Conservation (phyloP, 176 grass and related monocot species). For the Juncus effusus region DNA sequence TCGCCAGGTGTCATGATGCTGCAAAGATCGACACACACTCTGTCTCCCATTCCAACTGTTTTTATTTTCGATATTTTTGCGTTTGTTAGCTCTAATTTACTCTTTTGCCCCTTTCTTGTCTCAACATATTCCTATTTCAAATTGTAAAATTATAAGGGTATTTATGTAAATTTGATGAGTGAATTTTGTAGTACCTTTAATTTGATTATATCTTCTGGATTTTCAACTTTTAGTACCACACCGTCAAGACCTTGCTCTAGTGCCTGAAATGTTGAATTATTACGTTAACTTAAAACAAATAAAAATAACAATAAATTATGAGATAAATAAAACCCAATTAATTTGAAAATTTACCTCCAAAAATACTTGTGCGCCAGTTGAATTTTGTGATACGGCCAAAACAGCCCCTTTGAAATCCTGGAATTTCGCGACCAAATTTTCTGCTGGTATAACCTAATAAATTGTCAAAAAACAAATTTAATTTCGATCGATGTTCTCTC, state of each 20-base stretch:
- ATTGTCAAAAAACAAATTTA: constrained; percentile 20
- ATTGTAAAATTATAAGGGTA: constrained; percentile 19
- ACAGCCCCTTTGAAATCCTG: constrained; percentile 62
- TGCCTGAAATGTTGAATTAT: constrained; percentile 45
- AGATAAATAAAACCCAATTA: constrained; percentile 9
- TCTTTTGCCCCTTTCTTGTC: constrained; percentile 69
- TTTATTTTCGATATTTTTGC: constrained; percentile 66
- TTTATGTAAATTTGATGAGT: not conserved
- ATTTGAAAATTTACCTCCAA: constrained; percentile 59
- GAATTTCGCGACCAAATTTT: constrained; percentile 90
- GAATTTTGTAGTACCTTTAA: constrained; percentile 57
- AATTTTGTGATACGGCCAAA: constrained; percentile 73
- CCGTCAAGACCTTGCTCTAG: constrained; percentile 94
- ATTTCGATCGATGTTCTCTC: not conserved
- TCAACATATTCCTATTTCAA: constrained; percentile 87
- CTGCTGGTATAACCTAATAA: constrained; percentile 85
- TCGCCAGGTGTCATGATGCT: constrained; percentile 83
- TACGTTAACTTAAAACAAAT: not conserved
- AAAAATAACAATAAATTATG: not conserved
- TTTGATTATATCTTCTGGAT: constrained; percentile 66
- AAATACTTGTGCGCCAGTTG: constrained; percentile 85
- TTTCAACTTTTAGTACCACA: constrained; percentile 77
- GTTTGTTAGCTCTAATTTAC: constrained; percentile 57
- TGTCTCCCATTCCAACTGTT: constrained; percentile 85
- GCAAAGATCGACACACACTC: constrained; percentile 97